phyloP scores from a whole-genome alignment of 768 basidiomycete species.

The Leccinum imitatum region DNA sequence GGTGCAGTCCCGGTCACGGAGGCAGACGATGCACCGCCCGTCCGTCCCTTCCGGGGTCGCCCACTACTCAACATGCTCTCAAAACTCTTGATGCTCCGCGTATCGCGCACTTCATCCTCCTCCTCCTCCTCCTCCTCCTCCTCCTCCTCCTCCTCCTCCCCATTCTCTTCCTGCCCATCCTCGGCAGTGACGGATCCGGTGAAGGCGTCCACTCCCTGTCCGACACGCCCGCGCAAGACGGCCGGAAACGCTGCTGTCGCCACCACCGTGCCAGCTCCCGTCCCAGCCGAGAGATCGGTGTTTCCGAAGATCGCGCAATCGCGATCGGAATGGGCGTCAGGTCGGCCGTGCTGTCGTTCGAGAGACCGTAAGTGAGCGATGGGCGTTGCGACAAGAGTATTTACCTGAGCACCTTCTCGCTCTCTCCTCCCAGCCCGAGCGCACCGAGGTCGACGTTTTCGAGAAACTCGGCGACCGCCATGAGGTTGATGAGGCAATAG shows the following conservation, averaged over 20 bases:
- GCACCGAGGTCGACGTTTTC: constrained; percentile 89
- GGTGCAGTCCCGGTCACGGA: neutral
- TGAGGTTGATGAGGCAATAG: constrained; percentile 91
- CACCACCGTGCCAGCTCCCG: constrained; percentile 15
- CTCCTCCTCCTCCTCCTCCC: too few relatives aligned
- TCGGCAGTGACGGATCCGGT: constrained; percentile 51
- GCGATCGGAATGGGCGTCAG: constrained; percentile 78
- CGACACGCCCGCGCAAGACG: constrained; percentile 71
- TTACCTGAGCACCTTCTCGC: constrained; percentile 59
- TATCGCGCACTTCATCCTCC: constrained; percentile 42
- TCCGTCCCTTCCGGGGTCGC: constrained; percentile 17
- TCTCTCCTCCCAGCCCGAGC: constrained; percentile 62
- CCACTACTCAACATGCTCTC: constrained; percentile 71
- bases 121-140: too few relatives aligned
- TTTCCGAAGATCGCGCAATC: constrained; percentile 43
- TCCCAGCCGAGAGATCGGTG: constrained; percentile 28
- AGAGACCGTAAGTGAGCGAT: neutral
- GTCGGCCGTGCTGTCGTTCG: constrained; percentile 60
- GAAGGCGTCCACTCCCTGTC: constrained; percentile 76
- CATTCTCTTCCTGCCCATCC: too few relatives aligned
- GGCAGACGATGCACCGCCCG: neutral
- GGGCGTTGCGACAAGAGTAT: constrained; percentile 4
- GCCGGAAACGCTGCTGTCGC: constrained; percentile 37
- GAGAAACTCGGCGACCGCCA: constrained; percentile 94
- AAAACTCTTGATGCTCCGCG: constrained; percentile 81